Conservation (phyloP, 768 basidiomycete genomes). For the Phylloporus sp. region DNA sequence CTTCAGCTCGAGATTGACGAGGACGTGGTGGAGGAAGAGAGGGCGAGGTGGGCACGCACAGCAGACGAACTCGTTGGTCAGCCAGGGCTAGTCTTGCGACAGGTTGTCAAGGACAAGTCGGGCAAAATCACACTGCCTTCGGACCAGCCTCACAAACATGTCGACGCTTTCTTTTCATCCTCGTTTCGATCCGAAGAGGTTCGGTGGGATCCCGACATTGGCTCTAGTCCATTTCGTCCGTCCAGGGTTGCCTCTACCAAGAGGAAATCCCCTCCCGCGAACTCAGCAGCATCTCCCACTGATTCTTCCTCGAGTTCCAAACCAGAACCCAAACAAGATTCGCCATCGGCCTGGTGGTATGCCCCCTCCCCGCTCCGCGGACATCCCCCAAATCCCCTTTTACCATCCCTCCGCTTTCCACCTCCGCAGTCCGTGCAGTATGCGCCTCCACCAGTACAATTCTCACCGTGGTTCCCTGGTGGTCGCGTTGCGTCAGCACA, state of each 20-base stretch:
- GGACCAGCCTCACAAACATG: background rate
- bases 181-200: background rate
- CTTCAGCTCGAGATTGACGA: slow-evolving; percentile 18
- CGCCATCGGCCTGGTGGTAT: slow-evolving; percentile 8
- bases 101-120: background rate
- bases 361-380: slow-evolving; percentile 7
- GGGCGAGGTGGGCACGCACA: slow-evolving; percentile 14
- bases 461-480: slow-evolving; percentile 15
- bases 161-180: background rate
- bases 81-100: slow-evolving; percentile 9
- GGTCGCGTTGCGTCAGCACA: slow-evolving; percentile 8
- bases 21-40: slow-evolving; percentile 22
- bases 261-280: background rate
- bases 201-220: slow-evolving; percentile 16
- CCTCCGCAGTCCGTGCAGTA: slow-evolving; percentile 11
- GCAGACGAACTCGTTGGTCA: slow-evolving; percentile 22
- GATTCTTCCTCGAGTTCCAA: slow-evolving; percentile 3
- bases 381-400: background rate
- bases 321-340: slow-evolving; percentile 8
- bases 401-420: slow-evolving; percentile 10
- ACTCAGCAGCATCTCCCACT: background rate
- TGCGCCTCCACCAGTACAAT: slow-evolving; percentile 12
- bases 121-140: background rate
- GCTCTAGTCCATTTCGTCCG: background rate
- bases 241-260: background rate